phyloP scores from a whole-genome alignment of 2,329 filamentous ascomycete genomes.

The Calonectria pauciramosa region DNA sequence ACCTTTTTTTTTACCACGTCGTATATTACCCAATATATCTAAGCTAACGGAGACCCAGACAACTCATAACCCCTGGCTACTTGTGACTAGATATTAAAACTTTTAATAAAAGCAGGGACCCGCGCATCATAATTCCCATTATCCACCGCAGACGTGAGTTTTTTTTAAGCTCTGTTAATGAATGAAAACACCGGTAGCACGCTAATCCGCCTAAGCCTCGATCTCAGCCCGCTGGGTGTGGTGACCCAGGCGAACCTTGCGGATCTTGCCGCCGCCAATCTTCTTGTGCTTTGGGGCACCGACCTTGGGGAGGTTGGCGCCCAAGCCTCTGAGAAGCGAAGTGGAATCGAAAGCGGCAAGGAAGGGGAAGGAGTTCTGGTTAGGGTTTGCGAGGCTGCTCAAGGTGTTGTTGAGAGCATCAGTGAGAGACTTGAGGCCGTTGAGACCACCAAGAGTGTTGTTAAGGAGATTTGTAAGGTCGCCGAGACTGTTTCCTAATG shows the following conservation, averaged over 20 bases:
- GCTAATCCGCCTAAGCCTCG: neutral
- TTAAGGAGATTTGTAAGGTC: conserved; percentile 9
- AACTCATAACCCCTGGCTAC: neutral
- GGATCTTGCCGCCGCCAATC: neutral
- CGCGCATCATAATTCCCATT: neutral
- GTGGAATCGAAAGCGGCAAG: neutral
- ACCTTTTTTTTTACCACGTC: conserved; percentile 6
- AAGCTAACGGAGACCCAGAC: neutral
- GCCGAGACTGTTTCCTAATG: conserved; percentile 6
- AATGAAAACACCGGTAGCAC: neutral
- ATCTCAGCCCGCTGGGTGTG: neutral
- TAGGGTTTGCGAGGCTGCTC: neutral
- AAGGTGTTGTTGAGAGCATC: conserved; percentile 2
- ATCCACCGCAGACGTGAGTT: neutral
- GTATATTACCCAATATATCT: neutral
- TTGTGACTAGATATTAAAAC: neutral
- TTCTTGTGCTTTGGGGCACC: neutral
- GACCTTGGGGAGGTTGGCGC: neutral
- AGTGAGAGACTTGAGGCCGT: conserved; percentile 6
- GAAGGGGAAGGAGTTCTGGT: neutral
- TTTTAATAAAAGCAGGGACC: neutral
- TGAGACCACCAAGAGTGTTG: conserved; percentile 5
- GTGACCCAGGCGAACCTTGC: neutral
- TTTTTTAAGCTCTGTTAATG: conserved; percentile 1
- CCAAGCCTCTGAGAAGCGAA: neutral